Evolutionary conservation across 208 protist genomes (phyloP), one percentile per base, ranked within the genome.

Genomic region (Crithidia sp.): DNA sequence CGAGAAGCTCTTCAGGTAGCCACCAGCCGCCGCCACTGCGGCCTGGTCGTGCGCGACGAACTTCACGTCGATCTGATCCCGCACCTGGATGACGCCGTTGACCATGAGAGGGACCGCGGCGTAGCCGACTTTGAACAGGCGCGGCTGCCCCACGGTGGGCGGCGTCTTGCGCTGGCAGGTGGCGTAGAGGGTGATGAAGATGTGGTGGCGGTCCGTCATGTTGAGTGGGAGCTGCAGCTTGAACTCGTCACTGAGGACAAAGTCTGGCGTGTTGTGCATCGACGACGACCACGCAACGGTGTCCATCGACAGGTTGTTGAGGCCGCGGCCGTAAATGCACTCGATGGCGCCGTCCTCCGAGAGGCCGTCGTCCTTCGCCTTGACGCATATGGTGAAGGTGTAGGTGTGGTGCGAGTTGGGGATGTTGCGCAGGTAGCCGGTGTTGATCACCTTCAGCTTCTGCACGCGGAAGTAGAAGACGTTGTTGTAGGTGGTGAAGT

Each of bases 141-240:
- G 71, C 14, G 87, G 86, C 43, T 88, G 76, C 5, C 77, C 81
- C 4, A 67, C 61, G 10, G 69, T 75, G 0, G 89, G 82, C 17
- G 84, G 52, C 44, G 68, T 81, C 60, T 79, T 90, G 67, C 83
- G 86, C 71, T 86, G 77, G 71, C 86, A 84, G 3, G 75, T 83
- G 9, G 90, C 92, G 74, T 93, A 91, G 54, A 97, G 83, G 12
- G 85, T 94, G 49, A 97, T 87, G 66, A 97, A 95, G 50, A 97
- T 87, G 71, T 97, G 92, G 60, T 93, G 89, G n/a, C 66, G 62
- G 56, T 95, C 81, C 3, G 84, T 90, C 37, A 95, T 81, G 68
- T 93, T 90, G 14, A 94, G 81, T 10, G 92, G 92, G 12, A 97
- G 82, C 75, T 95, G 90, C 47, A 97, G 71, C 82, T 97, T 97